A percentile compares a stretch with the other conserved stretches of the same genome.
Evolutionary conservation across 306 rosid genomes (phyloP).

Genomic region (Clitoria ternatea): DNA sequence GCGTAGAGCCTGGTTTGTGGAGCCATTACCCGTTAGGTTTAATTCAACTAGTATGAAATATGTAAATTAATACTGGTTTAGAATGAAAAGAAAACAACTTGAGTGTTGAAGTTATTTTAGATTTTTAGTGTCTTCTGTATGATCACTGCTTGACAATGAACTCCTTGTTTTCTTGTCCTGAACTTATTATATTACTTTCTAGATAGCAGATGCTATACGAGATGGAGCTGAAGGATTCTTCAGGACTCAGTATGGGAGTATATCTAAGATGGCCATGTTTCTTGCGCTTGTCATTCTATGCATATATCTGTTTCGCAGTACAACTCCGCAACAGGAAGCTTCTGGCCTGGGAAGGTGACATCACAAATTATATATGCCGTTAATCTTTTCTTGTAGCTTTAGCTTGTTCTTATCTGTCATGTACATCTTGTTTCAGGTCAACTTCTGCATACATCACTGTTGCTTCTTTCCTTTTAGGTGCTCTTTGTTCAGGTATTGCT

Average conservation of each 20-base stretch:
- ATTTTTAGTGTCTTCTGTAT: slow-evolving; percentile 11
- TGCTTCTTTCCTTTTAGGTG: slow-evolving; percentile 92
- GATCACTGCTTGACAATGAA: slow-evolving; percentile 12
- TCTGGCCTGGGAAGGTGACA: slow-evolving; percentile 90
- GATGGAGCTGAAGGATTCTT: slow-evolving; percentile 99
- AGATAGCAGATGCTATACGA: slow-evolving; percentile 98
- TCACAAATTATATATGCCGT: slow-evolving; percentile 4
- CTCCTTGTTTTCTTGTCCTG: slow-evolving; percentile 30
- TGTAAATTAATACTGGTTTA: neutral
- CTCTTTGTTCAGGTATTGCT: slow-evolving; percentile 91
- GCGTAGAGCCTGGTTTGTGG: neutral
- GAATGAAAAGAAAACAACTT: neutral
- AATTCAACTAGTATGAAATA: neutral
- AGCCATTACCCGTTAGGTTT: neutral
- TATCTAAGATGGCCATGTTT: slow-evolving; percentile 95
- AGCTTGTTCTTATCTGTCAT: slow-evolving; percentile 21
- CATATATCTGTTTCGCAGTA: slow-evolving; percentile 87
- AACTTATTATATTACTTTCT: slow-evolving; percentile 36
- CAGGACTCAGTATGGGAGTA: slow-evolving; percentile 93
- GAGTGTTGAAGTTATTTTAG: neutral
- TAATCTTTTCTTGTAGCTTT: neutral
- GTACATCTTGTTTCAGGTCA: slow-evolving; percentile 62
- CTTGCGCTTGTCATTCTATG: slow-evolving; percentile 75
- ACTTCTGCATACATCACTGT: slow-evolving; percentile 88
- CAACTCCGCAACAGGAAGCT: slow-evolving; percentile 88